These are phyloP conservation scores for Magnaporthales sp. DNA, from an alignment of 2,329 filamentous ascomycete species.

Conservation along the genomic window DNA sequence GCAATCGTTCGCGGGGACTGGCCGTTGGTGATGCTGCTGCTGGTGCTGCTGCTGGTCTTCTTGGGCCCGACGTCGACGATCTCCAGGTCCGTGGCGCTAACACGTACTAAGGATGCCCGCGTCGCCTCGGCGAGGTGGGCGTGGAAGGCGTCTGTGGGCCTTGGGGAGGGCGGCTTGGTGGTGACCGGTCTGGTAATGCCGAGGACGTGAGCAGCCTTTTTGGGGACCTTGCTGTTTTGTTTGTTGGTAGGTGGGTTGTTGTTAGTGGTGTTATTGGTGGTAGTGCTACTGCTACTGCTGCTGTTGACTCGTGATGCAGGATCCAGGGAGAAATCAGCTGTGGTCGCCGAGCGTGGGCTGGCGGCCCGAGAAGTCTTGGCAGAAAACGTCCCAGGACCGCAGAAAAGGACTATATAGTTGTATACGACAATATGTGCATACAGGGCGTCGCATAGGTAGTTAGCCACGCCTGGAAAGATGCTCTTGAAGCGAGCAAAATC, in stretches of 20 bases:
- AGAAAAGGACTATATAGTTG: constrained; percentile 42
- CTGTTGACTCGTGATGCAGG: not conserved
- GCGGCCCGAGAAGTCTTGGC: constrained; percentile 6
- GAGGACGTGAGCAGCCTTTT: constrained; percentile 42
- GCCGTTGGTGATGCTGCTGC: not conserved
- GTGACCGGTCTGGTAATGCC: constrained; percentile 27
- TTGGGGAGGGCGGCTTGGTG: constrained; percentile 7
- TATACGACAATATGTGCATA: constrained; percentile 52
- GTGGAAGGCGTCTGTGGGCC: not conserved
- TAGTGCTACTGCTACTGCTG: not conserved
- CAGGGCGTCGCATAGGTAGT: constrained; percentile 48
- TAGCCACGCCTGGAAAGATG: constrained; percentile 42
- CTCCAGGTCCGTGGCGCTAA: constrained; percentile 1
- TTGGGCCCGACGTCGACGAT: not conserved
- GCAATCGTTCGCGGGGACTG: not conserved
- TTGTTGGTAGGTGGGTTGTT: constrained; percentile 9
- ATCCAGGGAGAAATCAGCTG: not conserved
- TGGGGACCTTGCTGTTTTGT: constrained; percentile 28
- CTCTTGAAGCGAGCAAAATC: constrained; percentile 28
- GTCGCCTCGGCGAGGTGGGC: constrained; percentile 2
- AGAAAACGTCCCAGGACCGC: constrained; percentile 13
- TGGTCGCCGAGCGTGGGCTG: constrained; percentile 10
- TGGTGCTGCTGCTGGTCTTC: not conserved
- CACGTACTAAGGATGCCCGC: not conserved
- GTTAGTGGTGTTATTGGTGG: not conserved